Conservation (phyloP, 176 grass and related monocot genomes). For the Bonia amplexicaulis region DNA sequence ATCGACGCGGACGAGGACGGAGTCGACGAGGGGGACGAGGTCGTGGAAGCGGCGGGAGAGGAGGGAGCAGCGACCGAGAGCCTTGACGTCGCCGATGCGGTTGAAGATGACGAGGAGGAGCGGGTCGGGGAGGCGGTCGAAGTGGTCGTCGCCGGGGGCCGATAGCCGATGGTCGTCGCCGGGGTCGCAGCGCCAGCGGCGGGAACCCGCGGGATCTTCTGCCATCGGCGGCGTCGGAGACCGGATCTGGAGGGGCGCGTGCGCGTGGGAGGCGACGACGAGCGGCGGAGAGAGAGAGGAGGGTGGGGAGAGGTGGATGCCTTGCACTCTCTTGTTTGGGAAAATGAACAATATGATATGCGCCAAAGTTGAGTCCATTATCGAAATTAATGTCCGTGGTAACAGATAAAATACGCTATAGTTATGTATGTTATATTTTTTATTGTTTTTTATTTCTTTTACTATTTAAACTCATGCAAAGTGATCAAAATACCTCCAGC, state of each 20-base stretch:
- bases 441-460: no score
- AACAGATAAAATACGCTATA: no score
- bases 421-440: no score
- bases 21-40: constrained; percentile 74
- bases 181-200: constrained; percentile 40
- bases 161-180: constrained; percentile 24
- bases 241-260: constrained; percentile 29
- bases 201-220: constrained; percentile 29
- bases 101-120: constrained; percentile 81
- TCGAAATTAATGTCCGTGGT: no score
- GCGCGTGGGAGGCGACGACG: constrained; percentile 27
- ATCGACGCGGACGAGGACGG: constrained; percentile 75
- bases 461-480: no score
- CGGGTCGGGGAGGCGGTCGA: constrained; percentile 81
- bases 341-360: neutral
- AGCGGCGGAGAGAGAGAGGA: neutral
- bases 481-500: no score
- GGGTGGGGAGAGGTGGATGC: constrained; percentile 8
- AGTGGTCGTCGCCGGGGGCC: constrained; percentile 44
- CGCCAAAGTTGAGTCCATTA: no score
- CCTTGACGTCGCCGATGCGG: constrained; percentile 84
- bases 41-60: constrained; percentile 77
- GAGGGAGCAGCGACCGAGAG: constrained; percentile 74
- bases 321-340: neutral
- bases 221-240: constrained; percentile 35